These are phyloP conservation scores for Phylloporus sp. DNA, from an alignment of 768 basidiomycete species.

Conservation along the genomic window DNA sequence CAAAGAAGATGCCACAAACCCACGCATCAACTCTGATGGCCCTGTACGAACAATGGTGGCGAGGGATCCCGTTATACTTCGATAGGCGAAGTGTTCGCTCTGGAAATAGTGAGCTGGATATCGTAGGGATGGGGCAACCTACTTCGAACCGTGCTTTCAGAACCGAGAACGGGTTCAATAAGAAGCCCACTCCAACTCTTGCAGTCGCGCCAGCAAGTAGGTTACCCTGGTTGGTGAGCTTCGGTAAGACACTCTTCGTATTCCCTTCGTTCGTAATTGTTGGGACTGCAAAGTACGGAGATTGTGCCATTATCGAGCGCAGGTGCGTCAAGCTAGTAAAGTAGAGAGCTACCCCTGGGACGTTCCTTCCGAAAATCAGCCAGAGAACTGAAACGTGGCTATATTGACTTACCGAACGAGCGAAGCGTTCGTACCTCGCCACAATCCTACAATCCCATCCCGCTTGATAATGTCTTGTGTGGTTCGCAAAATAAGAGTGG, in stretches of 20 bases:
- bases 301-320: slow-evolving; percentile 67
- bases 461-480: slow-evolving; percentile 53
- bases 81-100: slow-evolving; percentile 77
- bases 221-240: slow-evolving; percentile 73
- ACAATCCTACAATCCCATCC: slow-evolving; percentile 68
- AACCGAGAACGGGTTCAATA: slow-evolving; percentile 87
- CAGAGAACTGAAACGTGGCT: neutral
- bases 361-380: slow-evolving; percentile 51
- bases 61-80: slow-evolving; percentile 55
- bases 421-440: slow-evolving; percentile 85
- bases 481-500: slow-evolving; percentile 44
- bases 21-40: slow-evolving; percentile 76
- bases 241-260: slow-evolving; percentile 56
- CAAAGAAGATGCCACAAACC: slow-evolving; percentile 82
- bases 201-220: slow-evolving; percentile 80
- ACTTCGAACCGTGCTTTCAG: slow-evolving; percentile 93
- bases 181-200: slow-evolving; percentile 73
- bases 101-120: slow-evolving; percentile 24
- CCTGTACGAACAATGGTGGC: slow-evolving; percentile 61
- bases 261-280: slow-evolving; percentile 13
- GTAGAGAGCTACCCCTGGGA: slow-evolving; percentile 91
- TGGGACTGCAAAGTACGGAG: slow-evolving; percentile 57
- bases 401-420: slow-evolving; percentile 51
- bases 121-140: slow-evolving; percentile 11
- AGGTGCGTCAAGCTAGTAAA: slow-evolving; percentile 83